phyloP scores from a whole-genome alignment of 2,329 filamentous ascomycete species.

The Ophiosphaerella herpotricha region DNA sequence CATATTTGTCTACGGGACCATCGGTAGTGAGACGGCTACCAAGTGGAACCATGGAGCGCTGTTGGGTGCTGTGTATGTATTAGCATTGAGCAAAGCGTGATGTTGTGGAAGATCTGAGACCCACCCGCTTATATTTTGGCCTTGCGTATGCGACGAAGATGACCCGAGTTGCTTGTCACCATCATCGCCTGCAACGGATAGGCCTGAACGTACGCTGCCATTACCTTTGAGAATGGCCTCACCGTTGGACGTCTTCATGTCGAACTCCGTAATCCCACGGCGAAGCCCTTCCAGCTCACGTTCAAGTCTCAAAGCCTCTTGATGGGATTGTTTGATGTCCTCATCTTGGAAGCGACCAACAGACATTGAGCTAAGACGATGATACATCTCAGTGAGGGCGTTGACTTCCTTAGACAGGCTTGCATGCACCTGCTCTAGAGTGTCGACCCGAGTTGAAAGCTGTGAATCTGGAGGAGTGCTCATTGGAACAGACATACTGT shows the following conservation, averaged over 20 bases:
- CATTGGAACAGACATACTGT: conserved; percentile 15
- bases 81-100: conserved; percentile 1
- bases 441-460: conserved; percentile 22
- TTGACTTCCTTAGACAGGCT: conserved; percentile 20
- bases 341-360: conserved; percentile 18
- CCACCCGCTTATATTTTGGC: conserved; percentile 5
- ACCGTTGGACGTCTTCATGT: conserved; percentile 12
- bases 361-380: conserved; percentile 19
- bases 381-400: conserved; percentile 17
- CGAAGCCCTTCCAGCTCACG: conserved; percentile 23
- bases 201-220: conserved; percentile 10
- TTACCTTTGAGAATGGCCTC: conserved; percentile 6
- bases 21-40: conserved; percentile 21
- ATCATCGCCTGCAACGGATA: conserved; percentile 2
- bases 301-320: conserved; percentile 15
- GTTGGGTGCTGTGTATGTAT: conserved; percentile 1
- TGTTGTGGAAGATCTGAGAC: background rate
- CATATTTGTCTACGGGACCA: conserved; percentile 20
- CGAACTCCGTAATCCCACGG: conserved; percentile 9
- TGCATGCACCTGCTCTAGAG: conserved; percentile 20
- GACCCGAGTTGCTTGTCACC: conserved; percentile 12
- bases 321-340: conserved; percentile 12
- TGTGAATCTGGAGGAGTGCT: conserved; percentile 14
- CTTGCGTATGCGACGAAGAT: conserved; percentile 22
- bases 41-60: conserved; percentile 4